Conservation (phyloP, 306 rosid species). For the Corylus heterophylla region DNA sequence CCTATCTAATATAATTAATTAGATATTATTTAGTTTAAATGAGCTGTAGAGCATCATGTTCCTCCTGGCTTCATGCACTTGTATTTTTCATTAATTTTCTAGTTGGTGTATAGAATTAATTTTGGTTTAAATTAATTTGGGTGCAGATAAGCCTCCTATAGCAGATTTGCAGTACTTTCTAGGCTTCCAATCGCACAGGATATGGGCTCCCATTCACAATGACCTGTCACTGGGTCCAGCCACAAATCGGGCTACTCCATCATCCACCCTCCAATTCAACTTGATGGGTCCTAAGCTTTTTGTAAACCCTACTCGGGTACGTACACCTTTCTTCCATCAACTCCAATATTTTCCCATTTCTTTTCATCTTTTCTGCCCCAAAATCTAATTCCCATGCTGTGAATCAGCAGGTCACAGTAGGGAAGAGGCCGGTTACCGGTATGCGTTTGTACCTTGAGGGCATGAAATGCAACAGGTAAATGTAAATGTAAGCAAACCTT, state of each 20-base stretch:
- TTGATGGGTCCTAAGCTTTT: conserved; percentile 82
- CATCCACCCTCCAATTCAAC: conserved; percentile 63
- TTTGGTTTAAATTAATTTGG: neutral
- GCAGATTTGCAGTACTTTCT: conserved; percentile 81
- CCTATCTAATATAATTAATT: no score
- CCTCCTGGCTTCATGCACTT: no score
- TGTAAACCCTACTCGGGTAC: conserved; percentile 65
- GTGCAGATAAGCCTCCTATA: conserved; percentile 82
- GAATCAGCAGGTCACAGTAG: conserved; percentile 55
- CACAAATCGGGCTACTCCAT: conserved; percentile 48
- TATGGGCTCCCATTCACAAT: conserved; percentile 89
- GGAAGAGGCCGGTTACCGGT: conserved; percentile 79
- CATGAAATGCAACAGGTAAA: conserved; percentile 81
- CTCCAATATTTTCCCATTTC: neutral
- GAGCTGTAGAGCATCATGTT: no score
- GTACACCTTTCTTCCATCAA: neutral
- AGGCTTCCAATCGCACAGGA: conserved; percentile 75
- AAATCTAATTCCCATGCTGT: neutral
- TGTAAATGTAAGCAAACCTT: neutral
- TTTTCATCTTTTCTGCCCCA: neutral
- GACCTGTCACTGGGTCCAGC: conserved; percentile 70
- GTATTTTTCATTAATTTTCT: no score
- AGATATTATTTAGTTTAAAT: no score
- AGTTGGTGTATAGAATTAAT: neutral
- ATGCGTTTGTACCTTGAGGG: conserved; percentile 92